Base-by-base conservation (phyloP, 1,139 yeast genomes). In the Lodderomyces jiufengensis region DNA sequence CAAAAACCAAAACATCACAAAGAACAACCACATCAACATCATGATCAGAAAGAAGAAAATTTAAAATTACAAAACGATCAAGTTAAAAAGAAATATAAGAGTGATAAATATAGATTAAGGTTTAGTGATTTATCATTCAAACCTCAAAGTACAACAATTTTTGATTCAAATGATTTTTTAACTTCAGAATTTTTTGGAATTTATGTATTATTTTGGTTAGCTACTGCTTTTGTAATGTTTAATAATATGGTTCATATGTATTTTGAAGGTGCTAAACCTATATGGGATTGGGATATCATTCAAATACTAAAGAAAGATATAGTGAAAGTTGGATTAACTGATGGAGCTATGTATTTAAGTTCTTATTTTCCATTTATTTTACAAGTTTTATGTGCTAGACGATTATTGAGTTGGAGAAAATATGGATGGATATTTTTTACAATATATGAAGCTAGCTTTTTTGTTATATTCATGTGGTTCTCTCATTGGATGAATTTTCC, bases 151-250 rank as follows among this genome's bases (percentile, higher is more conserved):
- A 58, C 73, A 4, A 69, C 80, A 4, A 72, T 78, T 5, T 63
- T 78, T 40, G 84, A 78, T 49, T 60, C 68, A 24, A 63, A 52
- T 2, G 45, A 48, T 15, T 63, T 70, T 44, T 57, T 61, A 38
- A 42, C 55, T 1, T 63, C 77, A 4, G 65, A 67, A 36, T 82
- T 78, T 51, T 76, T 71, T 44, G 94, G 92, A 1, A 63, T 83
- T 29, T 84, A 76, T 49, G 76, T 82, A 9, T 66, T 82, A 36
- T 76, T 79, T 44, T 84, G 94, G 94, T 59, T 82, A 38, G 73
- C 74, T 2, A 73, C 80, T 7, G 80, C 73, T 7, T 72, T 81
- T 40, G 56, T 70, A 26, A 70, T 76, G 41, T 47, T 75, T 26
- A 71, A 72, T 38, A 68, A 65, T 24, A 46, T 75, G n/a, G 64